These are phyloP conservation scores for Kodamaea alishanica DNA, from an alignment of 1,139 yeast genomes.

Conservation along the genomic window DNA sequence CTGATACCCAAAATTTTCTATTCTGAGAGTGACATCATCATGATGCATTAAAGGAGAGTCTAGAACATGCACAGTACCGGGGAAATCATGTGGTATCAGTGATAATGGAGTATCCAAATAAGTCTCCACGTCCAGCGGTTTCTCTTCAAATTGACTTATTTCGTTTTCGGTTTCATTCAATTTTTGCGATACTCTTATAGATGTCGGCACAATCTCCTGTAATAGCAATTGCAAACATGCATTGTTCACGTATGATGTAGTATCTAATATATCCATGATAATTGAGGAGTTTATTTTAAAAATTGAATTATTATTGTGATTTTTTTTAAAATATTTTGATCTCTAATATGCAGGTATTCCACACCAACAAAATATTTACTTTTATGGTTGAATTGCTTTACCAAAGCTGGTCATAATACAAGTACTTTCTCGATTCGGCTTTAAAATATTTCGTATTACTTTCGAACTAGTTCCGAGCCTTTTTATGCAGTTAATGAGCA, in stretches of 20 bases:
- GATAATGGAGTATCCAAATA: constrained; percentile 23
- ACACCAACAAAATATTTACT: no score
- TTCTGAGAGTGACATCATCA: constrained; percentile 57
- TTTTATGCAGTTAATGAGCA: no score
- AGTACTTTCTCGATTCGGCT: no score
- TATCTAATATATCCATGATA: constrained; percentile 19
- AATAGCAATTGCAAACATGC: constrained; percentile 57
- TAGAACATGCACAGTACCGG: constrained; percentile 43
- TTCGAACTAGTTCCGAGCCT: no score
- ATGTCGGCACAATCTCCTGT: constrained; percentile 72
- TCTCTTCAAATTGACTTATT: constrained; percentile 17
- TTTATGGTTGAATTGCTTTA: no score
- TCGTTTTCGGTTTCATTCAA: constrained; percentile 11
- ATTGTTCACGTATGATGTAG: constrained; percentile 38
- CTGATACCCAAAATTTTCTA: constrained; percentile 68
- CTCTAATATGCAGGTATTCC: no score
- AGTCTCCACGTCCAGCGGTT: constrained; percentile 5
- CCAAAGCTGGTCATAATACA: no score
- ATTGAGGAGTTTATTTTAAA: constrained; percentile 7
- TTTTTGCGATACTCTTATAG: constrained; percentile 51
- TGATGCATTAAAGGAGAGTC: constrained; percentile 33
- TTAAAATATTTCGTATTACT: no score
- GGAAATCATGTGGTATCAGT: constrained; percentile 24
- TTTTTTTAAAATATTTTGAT: no score
- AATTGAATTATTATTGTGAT: no score